These are phyloP conservation scores for Xylaria longipes DNA, from an alignment of 495 filamentous ascomycete species.

Conservation along the genomic window DNA sequence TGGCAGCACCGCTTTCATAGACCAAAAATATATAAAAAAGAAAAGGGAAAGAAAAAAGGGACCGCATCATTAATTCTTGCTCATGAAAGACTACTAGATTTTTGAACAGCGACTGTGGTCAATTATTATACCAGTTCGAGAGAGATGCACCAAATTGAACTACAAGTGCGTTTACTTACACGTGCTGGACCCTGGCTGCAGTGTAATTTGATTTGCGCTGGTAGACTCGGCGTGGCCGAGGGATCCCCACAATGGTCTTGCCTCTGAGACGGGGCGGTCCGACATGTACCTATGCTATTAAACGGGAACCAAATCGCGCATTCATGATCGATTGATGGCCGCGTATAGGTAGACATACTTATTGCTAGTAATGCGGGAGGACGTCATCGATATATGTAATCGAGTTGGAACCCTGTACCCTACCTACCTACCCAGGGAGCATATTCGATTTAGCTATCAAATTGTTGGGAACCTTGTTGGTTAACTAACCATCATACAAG, in stretches of 20 bases:
- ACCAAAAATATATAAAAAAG: too few relatives aligned
- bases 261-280: background rate
- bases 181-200: background rate
- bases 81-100: background rate
- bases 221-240: conserved; percentile 7
- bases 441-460: background rate
- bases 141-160: background rate
- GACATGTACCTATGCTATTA: background rate
- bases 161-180: background rate
- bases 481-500: background rate
- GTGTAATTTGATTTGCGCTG: background rate
- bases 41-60: too few relatives aligned
- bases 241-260: background rate
- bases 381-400: background rate
- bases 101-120: background rate
- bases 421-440: too few relatives aligned
- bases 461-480: background rate
- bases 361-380: background rate
- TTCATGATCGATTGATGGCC: background rate
- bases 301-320: background rate
- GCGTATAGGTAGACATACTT: background rate
- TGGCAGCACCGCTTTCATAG: background rate
- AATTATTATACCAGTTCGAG: background rate
- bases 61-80: background rate
- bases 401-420: too few relatives aligned